Percentiles rank a stretch among this genome's conserved stretches.
Conservation (phyloP, 768 basidiomycete genomes). For the Obba rivulosa region DNA sequence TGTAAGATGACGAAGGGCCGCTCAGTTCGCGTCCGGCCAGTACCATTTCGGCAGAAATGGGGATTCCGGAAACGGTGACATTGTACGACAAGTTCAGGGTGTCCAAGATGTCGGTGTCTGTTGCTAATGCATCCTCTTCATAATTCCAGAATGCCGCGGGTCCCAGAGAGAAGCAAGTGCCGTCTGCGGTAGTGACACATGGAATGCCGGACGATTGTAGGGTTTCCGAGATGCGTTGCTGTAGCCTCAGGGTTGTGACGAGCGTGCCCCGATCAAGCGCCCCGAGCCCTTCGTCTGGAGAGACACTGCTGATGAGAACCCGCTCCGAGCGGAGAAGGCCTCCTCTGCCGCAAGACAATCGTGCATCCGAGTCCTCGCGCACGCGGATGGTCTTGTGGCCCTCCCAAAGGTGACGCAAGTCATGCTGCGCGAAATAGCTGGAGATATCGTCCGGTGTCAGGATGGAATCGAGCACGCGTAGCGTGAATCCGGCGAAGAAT, state of each 20-base stretch:
- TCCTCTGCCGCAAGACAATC: slow-evolving; percentile 65
- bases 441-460: slow-evolving; percentile 48
- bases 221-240: slow-evolving; percentile 46
- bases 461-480: slow-evolving; percentile 59
- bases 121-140: slow-evolving; percentile 45
- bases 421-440: slow-evolving; percentile 49
- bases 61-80: slow-evolving; percentile 55
- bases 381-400: slow-evolving; percentile 57
- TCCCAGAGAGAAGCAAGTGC: slow-evolving; percentile 64
- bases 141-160: slow-evolving; percentile 75
- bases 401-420: slow-evolving; percentile 71
- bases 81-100: slow-evolving; percentile 52
- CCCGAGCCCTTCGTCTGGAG: slow-evolving; percentile 29
- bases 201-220: slow-evolving; percentile 35
- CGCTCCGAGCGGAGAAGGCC: slow-evolving; percentile 74
- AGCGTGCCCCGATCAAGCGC: slow-evolving; percentile 60
- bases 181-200: slow-evolving; percentile 50
- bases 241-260: slow-evolving; percentile 57
- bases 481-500: slow-evolving; percentile 46
- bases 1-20: slow-evolving; percentile 41
- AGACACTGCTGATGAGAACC: slow-evolving; percentile 58
- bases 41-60: slow-evolving; percentile 70
- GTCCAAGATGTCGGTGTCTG: slow-evolving; percentile 52
- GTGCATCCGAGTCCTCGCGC: slow-evolving; percentile 64
- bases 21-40: slow-evolving; percentile 61